Percentiles rank a stretch among this genome's conserved stretches.
Evolutionary conservation across 371 early-diverging fungal genomes (phyloP).

Genomic region (Chytridium lagenaria): DNA sequence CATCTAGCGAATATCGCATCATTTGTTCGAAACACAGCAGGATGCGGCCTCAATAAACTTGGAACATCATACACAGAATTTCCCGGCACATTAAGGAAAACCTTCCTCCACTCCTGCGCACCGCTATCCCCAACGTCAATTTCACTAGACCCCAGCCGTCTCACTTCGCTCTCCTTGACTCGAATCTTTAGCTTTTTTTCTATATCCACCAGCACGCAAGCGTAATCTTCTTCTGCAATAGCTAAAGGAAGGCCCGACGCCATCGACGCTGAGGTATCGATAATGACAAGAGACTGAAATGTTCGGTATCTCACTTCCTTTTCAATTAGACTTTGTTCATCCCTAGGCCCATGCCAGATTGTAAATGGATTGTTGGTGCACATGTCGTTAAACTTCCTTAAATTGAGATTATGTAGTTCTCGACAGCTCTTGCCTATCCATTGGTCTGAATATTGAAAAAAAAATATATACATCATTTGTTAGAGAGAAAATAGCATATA

Average conservation of each 20-base stretch:
- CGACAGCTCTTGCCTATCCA: too few relatives aligned
- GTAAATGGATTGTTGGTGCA: too few relatives aligned
- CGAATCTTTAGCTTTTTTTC: background rate
- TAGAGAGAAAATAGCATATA: too few relatives aligned
- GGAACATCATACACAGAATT: background rate
- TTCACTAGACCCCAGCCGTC: too few relatives aligned
- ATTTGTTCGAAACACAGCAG: background rate
- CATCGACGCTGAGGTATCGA: slow-evolving; percentile 8
- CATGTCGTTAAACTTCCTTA: too few relatives aligned
- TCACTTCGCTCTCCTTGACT: background rate
- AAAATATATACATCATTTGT: too few relatives aligned
- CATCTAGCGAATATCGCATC: background rate
- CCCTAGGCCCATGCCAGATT: too few relatives aligned
- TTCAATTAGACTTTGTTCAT: too few relatives aligned
- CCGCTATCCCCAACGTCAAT: too few relatives aligned
- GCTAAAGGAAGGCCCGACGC: slow-evolving; percentile 10
- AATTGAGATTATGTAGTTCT: too few relatives aligned
- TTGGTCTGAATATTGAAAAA: too few relatives aligned
- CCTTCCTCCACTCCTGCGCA: slow-evolving; percentile 9
- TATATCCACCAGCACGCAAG: background rate
- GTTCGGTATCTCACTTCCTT: slow-evolving; percentile 4
- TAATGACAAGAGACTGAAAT: background rate
- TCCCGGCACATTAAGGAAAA: background rate
- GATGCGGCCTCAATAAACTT: background rate
- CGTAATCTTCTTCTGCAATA: slow-evolving; percentile 7